Evolutionary conservation across 164 flowering plant genomes (phyloP).

Genomic region (Stephania yunnanensis): DNA sequence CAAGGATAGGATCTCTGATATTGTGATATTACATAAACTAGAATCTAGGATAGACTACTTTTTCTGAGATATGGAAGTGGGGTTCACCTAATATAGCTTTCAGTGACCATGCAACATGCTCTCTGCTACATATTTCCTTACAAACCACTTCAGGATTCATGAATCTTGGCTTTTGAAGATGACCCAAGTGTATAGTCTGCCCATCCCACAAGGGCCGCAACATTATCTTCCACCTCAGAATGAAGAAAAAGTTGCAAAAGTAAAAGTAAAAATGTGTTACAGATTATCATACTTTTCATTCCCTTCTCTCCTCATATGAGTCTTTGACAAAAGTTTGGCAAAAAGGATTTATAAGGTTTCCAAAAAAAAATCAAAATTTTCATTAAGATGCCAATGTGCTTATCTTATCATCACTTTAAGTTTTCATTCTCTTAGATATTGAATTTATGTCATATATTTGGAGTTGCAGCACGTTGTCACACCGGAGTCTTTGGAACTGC

Average conservation of each 20-base stretch:
- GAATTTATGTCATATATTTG: no score
- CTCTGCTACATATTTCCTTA: background rate
- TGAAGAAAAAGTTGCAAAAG: background rate
- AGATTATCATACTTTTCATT: background rate
- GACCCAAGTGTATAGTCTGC: background rate
- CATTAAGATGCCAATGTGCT: background rate
- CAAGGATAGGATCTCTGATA: no score
- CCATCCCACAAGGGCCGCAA: background rate
- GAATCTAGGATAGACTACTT: no score
- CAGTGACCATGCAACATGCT: background rate
- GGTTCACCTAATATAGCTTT: background rate
- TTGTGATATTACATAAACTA: no score
- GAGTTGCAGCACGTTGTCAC: background rate
- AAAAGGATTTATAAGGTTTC: background rate
- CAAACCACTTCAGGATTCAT: background rate
- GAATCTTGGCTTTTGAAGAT: background rate
- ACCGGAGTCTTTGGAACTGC: background rate
- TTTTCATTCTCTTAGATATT: background rate
- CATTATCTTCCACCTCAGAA: background rate
- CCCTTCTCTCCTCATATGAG: background rate
- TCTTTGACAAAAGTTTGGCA: background rate
- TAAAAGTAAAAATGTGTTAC: background rate
- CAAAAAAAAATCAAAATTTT: no score
- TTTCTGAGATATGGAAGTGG: no score
- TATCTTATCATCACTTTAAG: no score